Conservation (phyloP, 202 grass and related monocot genomes). For the Brachypodium distachyon region DNA sequence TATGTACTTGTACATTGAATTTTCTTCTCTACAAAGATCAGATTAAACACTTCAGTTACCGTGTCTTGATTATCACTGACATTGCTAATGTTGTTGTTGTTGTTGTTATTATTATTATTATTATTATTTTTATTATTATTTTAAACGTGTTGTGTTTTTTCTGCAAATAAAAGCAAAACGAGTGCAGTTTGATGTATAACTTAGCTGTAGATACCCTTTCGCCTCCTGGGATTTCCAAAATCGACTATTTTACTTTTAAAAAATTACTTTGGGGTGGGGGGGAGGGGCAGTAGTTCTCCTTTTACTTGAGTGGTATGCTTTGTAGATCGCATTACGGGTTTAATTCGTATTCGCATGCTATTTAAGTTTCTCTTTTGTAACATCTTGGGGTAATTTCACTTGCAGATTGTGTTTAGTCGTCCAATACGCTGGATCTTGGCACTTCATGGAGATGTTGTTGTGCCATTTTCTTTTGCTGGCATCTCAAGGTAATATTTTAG, state of each 20-base stretch:
- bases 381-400: neutral
- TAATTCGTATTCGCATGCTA: neutral
- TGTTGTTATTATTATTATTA: no score
- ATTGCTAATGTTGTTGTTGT: neutral
- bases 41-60: neutral
- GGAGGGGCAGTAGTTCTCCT: neutral
- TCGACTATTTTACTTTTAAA: neutral
- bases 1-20: slow-evolving; percentile 24
- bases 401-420: slow-evolving; percentile 81
- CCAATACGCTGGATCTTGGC: slow-evolving; percentile 93
- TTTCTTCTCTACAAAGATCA: neutral
- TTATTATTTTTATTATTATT: no score
- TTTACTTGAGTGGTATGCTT: neutral
- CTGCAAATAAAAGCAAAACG: neutral
- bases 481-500: slow-evolving; percentile 63
- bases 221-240: neutral
- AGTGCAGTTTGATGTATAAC: neutral
- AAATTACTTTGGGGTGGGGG: neutral
- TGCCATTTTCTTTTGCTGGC: slow-evolving; percentile 89
- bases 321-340: neutral
- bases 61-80: neutral
- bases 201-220: neutral
- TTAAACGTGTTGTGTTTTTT: neutral
- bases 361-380: neutral
- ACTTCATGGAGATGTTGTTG: slow-evolving; percentile 65